Base-by-base conservation (phyloP, 805 yeast genomes). In the Hanseniaspora meyeri region DNA sequence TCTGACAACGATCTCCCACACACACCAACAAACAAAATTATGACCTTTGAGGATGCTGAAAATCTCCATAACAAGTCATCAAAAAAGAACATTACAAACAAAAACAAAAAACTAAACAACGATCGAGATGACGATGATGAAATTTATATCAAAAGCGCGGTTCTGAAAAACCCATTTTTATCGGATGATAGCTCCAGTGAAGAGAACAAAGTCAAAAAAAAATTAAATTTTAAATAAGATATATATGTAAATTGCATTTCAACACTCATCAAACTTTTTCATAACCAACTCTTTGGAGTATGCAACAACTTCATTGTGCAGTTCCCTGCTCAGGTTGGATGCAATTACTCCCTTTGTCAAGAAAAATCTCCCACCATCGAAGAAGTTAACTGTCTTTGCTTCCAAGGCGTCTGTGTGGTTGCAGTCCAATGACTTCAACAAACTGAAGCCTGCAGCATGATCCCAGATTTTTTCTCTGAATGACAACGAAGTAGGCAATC, bases 401-500 rank as follows among this genome's bases (percentile, higher is more conserved):
- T 73, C 74, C 69, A 91, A 80, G 1, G 70, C 58, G 66, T 93
- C 98, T 16, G 91, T 81, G 12, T 93, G 97, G 51, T 74, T 68
- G 7, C 98, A 98, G 45, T 97, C 97, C 63, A 95, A 85, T 69
- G 95, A 98, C 38, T 78, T 75, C 48, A 95, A 82, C 59, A 93
- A 76, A 14, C 91, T 75, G 64, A 85, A 84, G 3, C 98, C 99
- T 1, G 97, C 95, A 19, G 97, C 97, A 68, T 93, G 99, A 70
- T 93, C 99, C 97, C 98, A 93, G 59, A 93, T 89, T 70, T 93
- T 93, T 68, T 93, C 99, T 63, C 87, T 78, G 68, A 90, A 93
- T 2, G 77, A 70, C 52, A 80, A 74, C 61, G 77, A 81, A 48
- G 83, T 80, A 14, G 99, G 99, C 58, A 95, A 72, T 62, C 99